Conservation (phyloP, 192 early-diverging fungal genomes). For the Coemansia sp. region DNA sequence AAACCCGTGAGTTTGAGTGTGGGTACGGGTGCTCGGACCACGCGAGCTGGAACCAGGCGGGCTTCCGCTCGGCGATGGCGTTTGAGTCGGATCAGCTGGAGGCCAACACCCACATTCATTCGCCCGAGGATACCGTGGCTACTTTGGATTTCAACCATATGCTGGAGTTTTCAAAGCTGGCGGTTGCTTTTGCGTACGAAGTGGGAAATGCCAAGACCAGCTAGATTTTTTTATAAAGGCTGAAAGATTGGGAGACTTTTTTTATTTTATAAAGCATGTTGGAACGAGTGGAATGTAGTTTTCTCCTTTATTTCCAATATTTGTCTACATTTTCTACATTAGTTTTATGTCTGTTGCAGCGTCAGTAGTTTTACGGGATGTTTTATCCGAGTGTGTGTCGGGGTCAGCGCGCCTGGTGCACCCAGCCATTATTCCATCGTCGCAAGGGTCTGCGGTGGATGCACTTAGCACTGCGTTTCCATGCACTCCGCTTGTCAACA, state of each 20-base stretch:
- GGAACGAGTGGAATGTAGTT: neutral
- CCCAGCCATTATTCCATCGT: no score
- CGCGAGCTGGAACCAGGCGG: slow-evolving; percentile 87
- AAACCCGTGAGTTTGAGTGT: slow-evolving; percentile 73
- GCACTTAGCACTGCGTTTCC: neutral
- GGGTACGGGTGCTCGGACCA: slow-evolving; percentile 92
- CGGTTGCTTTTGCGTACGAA: slow-evolving; percentile 85
- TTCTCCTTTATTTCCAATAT: neutral
- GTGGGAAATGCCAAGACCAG: slow-evolving; percentile 41
- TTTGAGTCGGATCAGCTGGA: slow-evolving; percentile 73
- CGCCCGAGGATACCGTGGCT: slow-evolving; percentile 72
- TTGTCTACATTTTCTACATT: neutral
- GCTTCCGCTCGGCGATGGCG: slow-evolving; percentile 82
- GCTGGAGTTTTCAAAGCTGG: slow-evolving; percentile 82
- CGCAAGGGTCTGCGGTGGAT: neutral
- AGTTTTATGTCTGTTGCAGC: neutral
- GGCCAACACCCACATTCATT: slow-evolving; percentile 81
- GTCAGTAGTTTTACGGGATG: neutral
- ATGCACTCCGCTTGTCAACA: no score
- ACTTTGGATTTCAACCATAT: slow-evolving; percentile 85
- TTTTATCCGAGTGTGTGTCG: neutral
- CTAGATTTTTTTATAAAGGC: no score
- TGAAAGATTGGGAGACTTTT: no score
- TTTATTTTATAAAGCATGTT: neutral
- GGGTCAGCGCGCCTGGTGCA: neutral